A percentile compares a stretch with the other conserved stretches of the same genome.
phyloP scores from a whole-genome alignment of 352 stramenopile species.

The Phytophthora pisi region DNA sequence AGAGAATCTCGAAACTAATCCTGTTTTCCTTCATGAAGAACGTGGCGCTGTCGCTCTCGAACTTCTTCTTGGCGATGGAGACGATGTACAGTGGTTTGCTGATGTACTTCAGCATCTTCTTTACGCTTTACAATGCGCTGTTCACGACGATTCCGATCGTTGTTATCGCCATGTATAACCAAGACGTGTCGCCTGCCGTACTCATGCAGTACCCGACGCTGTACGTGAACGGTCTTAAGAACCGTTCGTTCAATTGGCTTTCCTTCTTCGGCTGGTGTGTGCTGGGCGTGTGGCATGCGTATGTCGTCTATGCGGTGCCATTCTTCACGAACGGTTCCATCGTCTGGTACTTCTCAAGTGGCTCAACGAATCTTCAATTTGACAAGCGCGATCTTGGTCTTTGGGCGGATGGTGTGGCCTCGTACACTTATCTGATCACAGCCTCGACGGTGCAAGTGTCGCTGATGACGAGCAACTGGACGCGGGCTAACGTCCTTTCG shows the following conservation, averaged over 20 bases:
- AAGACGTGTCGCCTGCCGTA: constrained; percentile 87
- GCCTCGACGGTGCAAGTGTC: constrained; percentile 85
- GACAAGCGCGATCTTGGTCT: constrained; percentile 75
- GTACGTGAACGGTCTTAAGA: constrained; percentile 89
- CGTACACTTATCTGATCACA: constrained; percentile 89
- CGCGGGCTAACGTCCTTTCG: constrained; percentile 65
- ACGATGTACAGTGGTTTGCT: constrained; percentile 89
- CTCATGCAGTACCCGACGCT: constrained; percentile 91
- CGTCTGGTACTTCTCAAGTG: constrained; percentile 80
- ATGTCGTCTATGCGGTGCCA: constrained; percentile 84
- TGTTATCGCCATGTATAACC: constrained; percentile 91
- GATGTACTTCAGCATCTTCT: constrained; percentile 91
- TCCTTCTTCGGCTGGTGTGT: constrained; percentile 89
- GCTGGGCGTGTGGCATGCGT: constrained; percentile 87
- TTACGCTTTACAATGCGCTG: constrained; percentile 90
- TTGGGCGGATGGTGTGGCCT: constrained; percentile 80
- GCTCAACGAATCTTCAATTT: constrained; percentile 58
- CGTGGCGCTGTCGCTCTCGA: constrained; percentile 82
- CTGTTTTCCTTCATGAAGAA: constrained; percentile 93
- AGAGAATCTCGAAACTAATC: constrained; percentile 89
- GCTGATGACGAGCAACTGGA: constrained; percentile 92
- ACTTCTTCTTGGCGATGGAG: constrained; percentile 85
- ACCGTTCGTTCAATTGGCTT: constrained; percentile 90
- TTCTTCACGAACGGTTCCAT: constrained; percentile 88
- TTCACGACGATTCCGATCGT: constrained; percentile 92